These are phyloP conservation scores for Euphorbia tirucalli DNA, from an alignment of 345 rosid genomes.

Conservation along the genomic window DNA sequence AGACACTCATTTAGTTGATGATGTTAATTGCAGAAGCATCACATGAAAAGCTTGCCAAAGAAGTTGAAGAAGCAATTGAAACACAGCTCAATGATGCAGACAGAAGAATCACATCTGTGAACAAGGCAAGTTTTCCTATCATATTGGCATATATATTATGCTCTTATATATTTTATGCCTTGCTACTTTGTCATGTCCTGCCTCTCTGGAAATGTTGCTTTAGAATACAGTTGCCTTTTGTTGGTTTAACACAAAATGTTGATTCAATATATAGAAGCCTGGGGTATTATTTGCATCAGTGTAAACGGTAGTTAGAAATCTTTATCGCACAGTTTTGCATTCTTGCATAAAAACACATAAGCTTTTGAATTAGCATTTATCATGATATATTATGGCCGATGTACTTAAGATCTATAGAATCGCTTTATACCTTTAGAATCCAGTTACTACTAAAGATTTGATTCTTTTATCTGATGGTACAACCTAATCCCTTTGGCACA, in stretches of 20 bases:
- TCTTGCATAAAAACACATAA: conserved; percentile 3
- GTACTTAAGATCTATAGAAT: not conserved
- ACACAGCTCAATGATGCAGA: conserved; percentile 57
- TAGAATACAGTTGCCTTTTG: too few species aligned
- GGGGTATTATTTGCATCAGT: too few species aligned
- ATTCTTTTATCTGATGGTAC: too few species aligned
- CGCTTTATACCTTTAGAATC: not conserved
- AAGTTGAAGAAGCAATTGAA: conserved; percentile 63
- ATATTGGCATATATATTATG: not conserved
- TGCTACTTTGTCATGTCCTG: not conserved
- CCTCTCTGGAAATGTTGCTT: conserved; percentile 7
- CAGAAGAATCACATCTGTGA: conserved; percentile 54
- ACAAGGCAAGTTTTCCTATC: conserved; percentile 61
- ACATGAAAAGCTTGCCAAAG: conserved; percentile 60
- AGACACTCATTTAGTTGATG: too few species aligned
- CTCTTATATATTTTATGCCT: not conserved
- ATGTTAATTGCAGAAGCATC: conserved; percentile 52
- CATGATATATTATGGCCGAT: not conserved
- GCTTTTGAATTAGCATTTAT: conserved; percentile 4
- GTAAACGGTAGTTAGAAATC: not conserved
- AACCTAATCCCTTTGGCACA: not conserved
- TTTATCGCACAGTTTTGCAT: not conserved
- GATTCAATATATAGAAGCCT: too few species aligned
- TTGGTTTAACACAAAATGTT: too few species aligned
- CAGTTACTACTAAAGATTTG: not conserved